A percentile compares a stretch with the other conserved stretches of the same genome.
Evolutionary conservation across 345 rosid genomes (phyloP).

Genomic region (Ceriops tagal): DNA sequence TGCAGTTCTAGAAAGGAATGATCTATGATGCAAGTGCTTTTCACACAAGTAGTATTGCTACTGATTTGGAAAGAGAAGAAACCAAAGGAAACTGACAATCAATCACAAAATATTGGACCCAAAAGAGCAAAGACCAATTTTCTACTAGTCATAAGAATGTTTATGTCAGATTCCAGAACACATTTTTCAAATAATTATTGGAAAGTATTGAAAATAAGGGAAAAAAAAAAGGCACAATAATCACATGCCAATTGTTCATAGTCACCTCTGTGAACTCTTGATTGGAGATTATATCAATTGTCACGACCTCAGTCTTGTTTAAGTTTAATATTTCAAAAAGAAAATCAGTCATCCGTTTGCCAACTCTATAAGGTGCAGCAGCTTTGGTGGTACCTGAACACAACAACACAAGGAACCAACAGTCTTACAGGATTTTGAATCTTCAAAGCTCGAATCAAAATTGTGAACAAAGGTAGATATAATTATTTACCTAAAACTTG

Average conservation of each 20-base stretch:
- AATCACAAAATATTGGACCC: neutral
- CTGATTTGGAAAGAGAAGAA: neutral
- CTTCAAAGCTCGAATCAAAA: slow-evolving; percentile 8
- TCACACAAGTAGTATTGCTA: neutral
- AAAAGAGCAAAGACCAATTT: neutral
- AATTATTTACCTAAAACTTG: slow-evolving; percentile 79
- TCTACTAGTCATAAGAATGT: neutral
- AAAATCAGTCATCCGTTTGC: slow-evolving; percentile 69
- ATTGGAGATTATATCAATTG: slow-evolving; percentile 90
- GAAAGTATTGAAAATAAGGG: neutral
- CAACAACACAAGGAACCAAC: slow-evolving; percentile 9
- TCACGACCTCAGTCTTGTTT: slow-evolving; percentile 79
- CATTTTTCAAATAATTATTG: neutral
- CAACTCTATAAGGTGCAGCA: slow-evolving; percentile 81
- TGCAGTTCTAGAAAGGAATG: slow-evolving; percentile 6
- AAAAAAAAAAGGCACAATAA: neutral
- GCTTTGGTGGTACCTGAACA: slow-evolving; percentile 80
- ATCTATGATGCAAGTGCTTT: neutral
- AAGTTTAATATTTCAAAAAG: slow-evolving; percentile 82
- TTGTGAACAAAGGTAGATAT: slow-evolving; percentile 2
- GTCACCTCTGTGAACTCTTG: slow-evolving; percentile 98
- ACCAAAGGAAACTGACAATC: neutral
- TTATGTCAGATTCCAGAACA: too few species aligned
- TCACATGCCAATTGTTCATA: neutral
- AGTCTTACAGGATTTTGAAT: neutral